Conservation (phyloP, 257 asterid species). For the Scutellaria baicalensis region DNA sequence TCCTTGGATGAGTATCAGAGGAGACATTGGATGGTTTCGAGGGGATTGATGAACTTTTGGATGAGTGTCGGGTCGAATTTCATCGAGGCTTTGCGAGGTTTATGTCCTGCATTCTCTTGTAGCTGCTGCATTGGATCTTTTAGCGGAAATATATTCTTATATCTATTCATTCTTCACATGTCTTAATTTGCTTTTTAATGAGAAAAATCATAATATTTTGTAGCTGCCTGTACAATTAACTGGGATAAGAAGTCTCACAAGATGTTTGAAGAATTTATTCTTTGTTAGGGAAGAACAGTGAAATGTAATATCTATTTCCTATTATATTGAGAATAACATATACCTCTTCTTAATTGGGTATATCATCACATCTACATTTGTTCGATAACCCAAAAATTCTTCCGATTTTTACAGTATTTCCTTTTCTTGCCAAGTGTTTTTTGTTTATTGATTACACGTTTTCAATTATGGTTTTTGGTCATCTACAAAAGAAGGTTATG, state of each 20-base stretch:
- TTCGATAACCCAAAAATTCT: too few species aligned
- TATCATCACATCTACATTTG: too few species aligned
- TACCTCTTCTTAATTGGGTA: too few species aligned
- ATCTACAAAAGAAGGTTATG: too few species aligned
- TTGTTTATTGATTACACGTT: too few species aligned
- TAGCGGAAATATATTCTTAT: slow-evolving; percentile 1
- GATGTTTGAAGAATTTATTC: neutral
- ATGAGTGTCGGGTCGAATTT: neutral
- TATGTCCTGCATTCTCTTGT: neutral
- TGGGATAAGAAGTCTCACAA: neutral
- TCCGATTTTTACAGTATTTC: too few species aligned
- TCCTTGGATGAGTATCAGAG: neutral
- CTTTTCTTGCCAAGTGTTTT: too few species aligned
- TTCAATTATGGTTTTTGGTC: too few species aligned
- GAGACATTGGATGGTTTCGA: neutral
- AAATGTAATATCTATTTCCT: neutral
- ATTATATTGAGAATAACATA: too few species aligned
- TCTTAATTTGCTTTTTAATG: neutral
- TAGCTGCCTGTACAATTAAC: slow-evolving; percentile 2
- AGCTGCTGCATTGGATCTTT: slow-evolving; percentile 7
- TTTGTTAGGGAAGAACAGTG: neutral
- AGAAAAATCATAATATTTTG: neutral
- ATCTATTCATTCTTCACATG: slow-evolving; percentile 11
- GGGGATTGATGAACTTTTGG: neutral
- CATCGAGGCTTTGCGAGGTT: neutral